Evolutionary conservation across 106 monocot genomes (phyloP), one percentile per base, ranked within the genome.

Genomic region (Allium fistulosum): DNA sequence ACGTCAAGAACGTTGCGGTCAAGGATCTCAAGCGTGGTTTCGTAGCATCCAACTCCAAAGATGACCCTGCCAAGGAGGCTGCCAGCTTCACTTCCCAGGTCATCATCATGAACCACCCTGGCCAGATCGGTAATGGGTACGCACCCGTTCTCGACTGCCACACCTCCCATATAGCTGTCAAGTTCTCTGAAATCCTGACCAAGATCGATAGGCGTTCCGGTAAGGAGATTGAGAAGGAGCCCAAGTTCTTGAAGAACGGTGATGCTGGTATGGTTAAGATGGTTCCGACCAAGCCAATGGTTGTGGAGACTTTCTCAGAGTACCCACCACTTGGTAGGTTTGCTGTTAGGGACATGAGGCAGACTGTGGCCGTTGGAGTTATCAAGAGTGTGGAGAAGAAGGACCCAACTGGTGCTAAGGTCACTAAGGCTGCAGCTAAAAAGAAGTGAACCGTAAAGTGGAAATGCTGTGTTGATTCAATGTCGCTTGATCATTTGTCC

Each of bases 301-400:
- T 88, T 45, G 87, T 88, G 14, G 87, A 88, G 70, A 83, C 87
- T 45, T 88, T 88, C 75, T 72, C 87, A 6, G 83, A 75, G 64
- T 88, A 88, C 58, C 80, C 87, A 4, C 87, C 87, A 0, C 80
- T 88, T 4, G 87, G 87, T 10, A 72, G 83, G 13, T 87, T 87
- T 66, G 87, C 87, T 70, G 83, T 88, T 0, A 77, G 83, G 60
- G 87, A 88, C 69, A 88, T 88, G 87, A 80, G 87, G 53, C 83
- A 88, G 69, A 88, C 87, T 4, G 87, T 88, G 7, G 87, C 83
- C 9, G 87, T 88, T 8, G 87, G 87, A n/a, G 87, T 88, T 7
- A 78, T 88, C 69, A 83, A 88, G 72, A 81, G 72, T 55, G 83
- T 88, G 15, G 87, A 87, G 67, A 88, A 88, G 83, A 88, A 88